phyloP scores from a whole-genome alignment of 139 green algal species.

The Gonium pectorale region DNA sequence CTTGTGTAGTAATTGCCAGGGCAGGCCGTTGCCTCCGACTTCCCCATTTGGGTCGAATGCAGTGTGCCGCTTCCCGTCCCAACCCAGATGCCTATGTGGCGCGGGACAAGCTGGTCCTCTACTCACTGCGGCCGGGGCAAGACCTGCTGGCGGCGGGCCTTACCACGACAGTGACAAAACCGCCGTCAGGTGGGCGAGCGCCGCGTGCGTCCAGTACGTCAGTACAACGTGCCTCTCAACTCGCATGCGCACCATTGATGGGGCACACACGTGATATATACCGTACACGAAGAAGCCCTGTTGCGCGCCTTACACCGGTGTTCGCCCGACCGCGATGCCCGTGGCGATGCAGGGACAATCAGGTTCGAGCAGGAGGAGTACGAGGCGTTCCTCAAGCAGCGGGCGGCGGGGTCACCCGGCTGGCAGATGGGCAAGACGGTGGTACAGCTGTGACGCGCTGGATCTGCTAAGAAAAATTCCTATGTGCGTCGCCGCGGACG shows the following conservation, averaged over 20 bases:
- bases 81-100: conserved; percentile 19
- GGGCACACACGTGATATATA: too few relatives aligned
- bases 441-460: conserved; percentile 7
- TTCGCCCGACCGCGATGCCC: too few relatives aligned
- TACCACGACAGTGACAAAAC: neutral
- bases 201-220: neutral
- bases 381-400: conserved; percentile 16
- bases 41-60: too few relatives aligned
- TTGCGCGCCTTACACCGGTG: too few relatives aligned
- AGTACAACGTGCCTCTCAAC: too few relatives aligned
- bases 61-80: too few relatives aligned
- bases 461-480: too few relatives aligned
- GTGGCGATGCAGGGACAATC: conserved; percentile 27
- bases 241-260: too few relatives aligned
- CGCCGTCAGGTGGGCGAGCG: neutral
- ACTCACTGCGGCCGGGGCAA: conserved; percentile 16
- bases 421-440: conserved; percentile 30
- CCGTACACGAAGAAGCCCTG: too few relatives aligned
- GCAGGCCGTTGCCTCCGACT: too few relatives aligned
- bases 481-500: too few relatives aligned
- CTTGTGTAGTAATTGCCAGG: too few relatives aligned
- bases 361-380: conserved; percentile 37
- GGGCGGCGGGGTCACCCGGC: neutral
- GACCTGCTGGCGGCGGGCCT: neutral
- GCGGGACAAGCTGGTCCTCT: conserved; percentile 42